These are phyloP conservation scores for Suillus discolor DNA, from an alignment of 768 basidiomycete genomes.

Conservation along the genomic window DNA sequence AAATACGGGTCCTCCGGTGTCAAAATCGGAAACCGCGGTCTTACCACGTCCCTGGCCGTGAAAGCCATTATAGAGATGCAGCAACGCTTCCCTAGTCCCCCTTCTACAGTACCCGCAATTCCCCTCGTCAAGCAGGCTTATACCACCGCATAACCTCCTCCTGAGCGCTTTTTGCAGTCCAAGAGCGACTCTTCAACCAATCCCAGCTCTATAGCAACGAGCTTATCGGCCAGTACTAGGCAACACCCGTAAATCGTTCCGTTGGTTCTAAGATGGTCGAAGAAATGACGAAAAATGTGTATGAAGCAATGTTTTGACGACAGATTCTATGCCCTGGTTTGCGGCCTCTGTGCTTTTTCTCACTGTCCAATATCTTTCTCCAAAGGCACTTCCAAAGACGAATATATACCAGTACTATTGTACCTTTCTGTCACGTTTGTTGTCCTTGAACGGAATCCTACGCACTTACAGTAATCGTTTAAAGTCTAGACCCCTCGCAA, in stretches of 20 bases:
- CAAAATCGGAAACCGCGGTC: slow-evolving; percentile 54
- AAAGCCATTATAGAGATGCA: slow-evolving; percentile 43
- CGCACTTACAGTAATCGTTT: not conserved
- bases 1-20: slow-evolving; percentile 52
- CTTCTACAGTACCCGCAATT: not conserved
- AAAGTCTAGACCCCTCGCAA: not conserved
- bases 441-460: not conserved
- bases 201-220: not conserved
- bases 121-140: not conserved
- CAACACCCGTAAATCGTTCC: not conserved
- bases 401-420: not conserved
- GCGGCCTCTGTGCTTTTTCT: not conserved
- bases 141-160: not conserved
- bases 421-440: not conserved
- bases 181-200: slow-evolving; percentile 2
- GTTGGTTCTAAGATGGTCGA: not conserved
- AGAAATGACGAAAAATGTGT: not conserved
- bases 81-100: not conserved
- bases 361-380: not conserved
- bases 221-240: not conserved
- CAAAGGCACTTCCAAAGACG: not conserved
- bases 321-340: not conserved
- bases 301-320: not conserved
- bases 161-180: not conserved
- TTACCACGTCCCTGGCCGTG: slow-evolving; percentile 56